phyloP scores from a whole-genome alignment of 306 rosid genomes.

The Lathyrus aphaca region DNA sequence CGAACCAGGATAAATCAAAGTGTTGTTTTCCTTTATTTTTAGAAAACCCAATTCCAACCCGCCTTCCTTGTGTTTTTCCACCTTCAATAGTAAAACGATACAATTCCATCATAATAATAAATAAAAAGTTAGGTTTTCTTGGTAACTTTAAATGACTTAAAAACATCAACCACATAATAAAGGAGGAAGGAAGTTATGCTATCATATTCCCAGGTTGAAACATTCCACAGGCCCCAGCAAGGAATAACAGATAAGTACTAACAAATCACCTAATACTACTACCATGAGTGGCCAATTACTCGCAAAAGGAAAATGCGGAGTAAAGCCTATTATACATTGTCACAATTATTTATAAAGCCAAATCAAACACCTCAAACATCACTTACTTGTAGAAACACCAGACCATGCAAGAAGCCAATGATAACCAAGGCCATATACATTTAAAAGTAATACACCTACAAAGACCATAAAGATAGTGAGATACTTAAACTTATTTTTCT shows the following conservation, averaged over 20 bases:
- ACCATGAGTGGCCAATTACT: conserved; percentile 20
- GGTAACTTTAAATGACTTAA: too few species aligned
- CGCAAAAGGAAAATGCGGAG: conserved; percentile 18
- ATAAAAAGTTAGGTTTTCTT: too few species aligned
- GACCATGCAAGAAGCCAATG: conserved; percentile 96
- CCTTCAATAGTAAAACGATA: too few species aligned
- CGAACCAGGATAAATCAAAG: too few species aligned
- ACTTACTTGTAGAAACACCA: conserved; percentile 92
- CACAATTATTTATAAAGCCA: conserved; percentile 28
- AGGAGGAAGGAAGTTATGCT: not conserved
- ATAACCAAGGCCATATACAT: conserved; percentile 94
- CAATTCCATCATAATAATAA: too few species aligned
- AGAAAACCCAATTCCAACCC: too few species aligned
- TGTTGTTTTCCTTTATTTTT: too few species aligned
- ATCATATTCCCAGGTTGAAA: conserved; percentile 17
- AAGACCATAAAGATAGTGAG: conserved; percentile 36
- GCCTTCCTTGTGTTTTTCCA: too few species aligned
- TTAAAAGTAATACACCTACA: conserved; percentile 95
- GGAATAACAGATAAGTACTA: not conserved
- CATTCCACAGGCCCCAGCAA: conserved; percentile 25
- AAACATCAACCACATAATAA: too few species aligned
- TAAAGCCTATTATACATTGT: not conserved
- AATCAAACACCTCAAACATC: conserved; percentile 7
- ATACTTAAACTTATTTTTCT: conserved; percentile 21
- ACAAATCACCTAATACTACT: not conserved